Base-by-base conservation (phyloP, 768 basidiomycete genomes). In the Botryobasidium botryosum region DNA sequence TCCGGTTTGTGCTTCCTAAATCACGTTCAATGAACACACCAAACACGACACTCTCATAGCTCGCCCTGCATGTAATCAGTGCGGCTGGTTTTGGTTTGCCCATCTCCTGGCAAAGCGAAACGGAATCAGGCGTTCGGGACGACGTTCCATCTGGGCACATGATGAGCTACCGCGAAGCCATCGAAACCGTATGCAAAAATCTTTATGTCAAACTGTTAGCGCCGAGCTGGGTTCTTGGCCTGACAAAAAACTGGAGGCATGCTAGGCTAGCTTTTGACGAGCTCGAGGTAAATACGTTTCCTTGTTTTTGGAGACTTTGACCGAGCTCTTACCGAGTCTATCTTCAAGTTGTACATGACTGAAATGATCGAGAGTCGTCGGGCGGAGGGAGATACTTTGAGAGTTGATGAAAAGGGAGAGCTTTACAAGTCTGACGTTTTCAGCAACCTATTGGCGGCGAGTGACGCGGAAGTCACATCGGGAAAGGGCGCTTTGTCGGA, bases 321-420 rank as follows among this genome's bases (percentile, higher is more conserved):
- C n/a, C n/a, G n/a, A n/a, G n/a, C n/a, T n/a, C n/a, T n/a, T n/a
- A n/a, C n/a, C n/a, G 25, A 20, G 8, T 5, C 6, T 17, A n/a
- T 46, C n/a, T n/a, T n/a, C n/a, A n/a, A 46, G 45, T n/a, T 28
- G 31, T 46, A 46, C 27, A 28, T 46, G 21, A 26, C 26, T 4
- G 45, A 46, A 38, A 46, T 46, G 45, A 26, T 46, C 15, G 35
- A 46, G 10, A 37, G 40, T 8, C 45, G 35, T 32, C 45, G 23
- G n/a, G n/a, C n/a, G n/a, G n/a, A n/a, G n/a, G n/a, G n/a, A n/a
- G n/a, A n/a, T n/a, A n/a, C n/a, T n/a, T n/a, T n/a, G n/a, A n/a
- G n/a, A n/a, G n/a, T n/a, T n/a, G n/a, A n/a, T n/a, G n/a, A n/a
- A n/a, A n/a, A n/a, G n/a, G n/a, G n/a, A n/a, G n/a, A n/a, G n/a